A percentile compares a stretch with the other conserved stretches of the same genome.
phyloP scores from a whole-genome alignment of 2,329 filamentous ascomycete genomes.

The Coniella vitis region DNA sequence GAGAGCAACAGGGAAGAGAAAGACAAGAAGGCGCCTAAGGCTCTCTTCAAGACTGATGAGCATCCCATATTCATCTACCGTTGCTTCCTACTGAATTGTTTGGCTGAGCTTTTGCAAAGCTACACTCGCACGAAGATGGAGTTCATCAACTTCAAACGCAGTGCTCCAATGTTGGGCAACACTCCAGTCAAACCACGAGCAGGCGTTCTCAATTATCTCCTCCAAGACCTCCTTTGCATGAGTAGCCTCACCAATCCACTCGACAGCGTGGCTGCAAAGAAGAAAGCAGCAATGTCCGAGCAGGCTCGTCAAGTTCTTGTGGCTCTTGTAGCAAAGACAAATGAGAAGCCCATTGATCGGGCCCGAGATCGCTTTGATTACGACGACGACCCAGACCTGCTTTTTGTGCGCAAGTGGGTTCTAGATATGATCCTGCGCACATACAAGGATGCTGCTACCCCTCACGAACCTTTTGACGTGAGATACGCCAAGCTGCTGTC shows the following conservation, averaged over 20 bases:
- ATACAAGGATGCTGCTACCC: constrained; percentile 79
- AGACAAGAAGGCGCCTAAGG: constrained; percentile 61
- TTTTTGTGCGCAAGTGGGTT: constrained; percentile 92
- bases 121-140: constrained; percentile 96
- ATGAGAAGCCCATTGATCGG: constrained; percentile 61
- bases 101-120: constrained; percentile 82
- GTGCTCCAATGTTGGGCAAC: constrained; percentile 71
- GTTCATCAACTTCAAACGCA: constrained; percentile 98
- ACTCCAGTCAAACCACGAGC: constrained; percentile 93
- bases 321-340: constrained; percentile 80
- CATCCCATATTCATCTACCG: constrained; percentile 96
- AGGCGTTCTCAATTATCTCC: constrained; percentile 86
- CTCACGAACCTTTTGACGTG: constrained; percentile 71
- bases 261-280: constrained; percentile 73
- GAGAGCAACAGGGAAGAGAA: constrained; percentile 32
- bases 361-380: constrained; percentile 52
- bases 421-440: constrained; percentile 87
- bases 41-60: constrained; percentile 80
- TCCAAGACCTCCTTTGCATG: constrained; percentile 66
- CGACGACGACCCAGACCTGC: constrained; percentile 74
- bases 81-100: constrained; percentile 87
- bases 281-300: constrained; percentile 74
- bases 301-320: constrained; percentile 85
- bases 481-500: constrained; percentile 85
- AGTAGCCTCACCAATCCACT: constrained; percentile 59